Evolutionary conservation across 805 yeast genomes (phyloP), one percentile per base, ranked within the genome.

Genomic region (Candida fluviatilis): DNA sequence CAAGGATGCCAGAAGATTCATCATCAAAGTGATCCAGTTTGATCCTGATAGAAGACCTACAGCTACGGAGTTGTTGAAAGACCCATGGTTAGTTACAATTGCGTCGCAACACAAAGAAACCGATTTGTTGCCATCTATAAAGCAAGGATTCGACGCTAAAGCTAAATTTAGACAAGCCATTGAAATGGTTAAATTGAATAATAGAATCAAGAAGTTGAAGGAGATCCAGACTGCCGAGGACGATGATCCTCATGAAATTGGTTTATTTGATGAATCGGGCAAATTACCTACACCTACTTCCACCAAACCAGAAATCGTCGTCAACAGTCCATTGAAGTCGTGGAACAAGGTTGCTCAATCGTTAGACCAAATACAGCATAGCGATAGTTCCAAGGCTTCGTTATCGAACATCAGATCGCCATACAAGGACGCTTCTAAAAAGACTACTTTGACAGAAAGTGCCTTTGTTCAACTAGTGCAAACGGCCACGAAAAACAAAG

Each of bases 121-220:
- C 31, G 95, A 91, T 62, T 75, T 91, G 66, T 74, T 88, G 60
- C 95, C 95, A 17, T 75, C 71, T 55, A 81, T 91, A 62, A 78
- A 79, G 65, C 79, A 80, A 54, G 87, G 86, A 31, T 85, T 88
- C 73, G 79, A 82, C 55, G 95, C 95, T 23, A 87, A 85, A 55
- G 73, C 76, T 52, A 89, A 84, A 61, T 81, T 93, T 66, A 79
- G 82, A 52, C 85, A 83, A 50, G 97, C 93, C 27, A 82, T 87
- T 50, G 93, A 88, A 57, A 69, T 87, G 54, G 90, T 91, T 37
- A 80, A 79, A 50, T 76, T 91, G 62, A 79, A 84, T 52, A 89
- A 89, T 61, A 76, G 85, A 57, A 80, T 91, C 58, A 70, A 76
- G 52, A 80, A 82, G 48, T 73, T 91, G 55, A 79, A 82, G 62